Percentiles rank a stretch among this genome's conserved stretches.
Evolutionary conservation across 2,329 filamentous ascomycete species (phyloP).

Genomic region (Trichoderma atroviride): DNA sequence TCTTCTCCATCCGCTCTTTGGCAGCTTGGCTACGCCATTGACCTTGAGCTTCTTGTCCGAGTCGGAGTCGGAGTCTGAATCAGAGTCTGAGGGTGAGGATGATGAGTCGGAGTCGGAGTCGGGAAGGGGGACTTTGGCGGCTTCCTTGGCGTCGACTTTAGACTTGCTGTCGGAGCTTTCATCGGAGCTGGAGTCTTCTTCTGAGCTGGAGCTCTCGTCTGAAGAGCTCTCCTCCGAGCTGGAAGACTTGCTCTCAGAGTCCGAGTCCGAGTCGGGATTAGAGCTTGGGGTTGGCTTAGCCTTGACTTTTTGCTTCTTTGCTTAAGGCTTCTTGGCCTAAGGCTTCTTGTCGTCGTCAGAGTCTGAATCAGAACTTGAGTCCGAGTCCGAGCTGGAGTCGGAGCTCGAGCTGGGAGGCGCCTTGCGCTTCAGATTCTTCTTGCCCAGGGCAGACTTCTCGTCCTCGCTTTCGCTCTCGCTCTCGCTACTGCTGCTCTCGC

Average conservation of each 20-base stretch:
- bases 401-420: slow-evolving; percentile 37
- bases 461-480: slow-evolving; percentile 29
- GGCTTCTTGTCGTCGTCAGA: slow-evolving; percentile 47
- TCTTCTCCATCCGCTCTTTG: no score
- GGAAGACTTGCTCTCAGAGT: slow-evolving; percentile 35
- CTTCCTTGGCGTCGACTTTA: slow-evolving; percentile 42
- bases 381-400: slow-evolving; percentile 28
- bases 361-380: slow-evolving; percentile 42
- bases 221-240: slow-evolving; percentile 10
- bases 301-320: slow-evolving; percentile 56
- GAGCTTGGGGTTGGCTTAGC: slow-evolving; percentile 25
- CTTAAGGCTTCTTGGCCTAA: slow-evolving; percentile 50
- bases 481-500: slow-evolving; percentile 38
- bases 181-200: slow-evolving; percentile 40
- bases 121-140: slow-evolving; percentile 47
- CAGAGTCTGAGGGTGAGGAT: slow-evolving; percentile 32
- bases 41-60: slow-evolving; percentile 35
- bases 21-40: slow-evolving; percentile 13
- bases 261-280: slow-evolving; percentile 30
- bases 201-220: slow-evolving; percentile 1
- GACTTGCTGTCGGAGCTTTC: slow-evolving; percentile 46
- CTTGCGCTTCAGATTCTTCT: slow-evolving; percentile 46
- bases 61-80: slow-evolving; percentile 43
- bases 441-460: slow-evolving; percentile 30
- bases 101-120: slow-evolving; percentile 43